Evolutionary conservation across 352 stramenopile genomes (phyloP), one percentile per base, ranked within the genome.

Genomic region (Pythium oligandrum): DNA sequence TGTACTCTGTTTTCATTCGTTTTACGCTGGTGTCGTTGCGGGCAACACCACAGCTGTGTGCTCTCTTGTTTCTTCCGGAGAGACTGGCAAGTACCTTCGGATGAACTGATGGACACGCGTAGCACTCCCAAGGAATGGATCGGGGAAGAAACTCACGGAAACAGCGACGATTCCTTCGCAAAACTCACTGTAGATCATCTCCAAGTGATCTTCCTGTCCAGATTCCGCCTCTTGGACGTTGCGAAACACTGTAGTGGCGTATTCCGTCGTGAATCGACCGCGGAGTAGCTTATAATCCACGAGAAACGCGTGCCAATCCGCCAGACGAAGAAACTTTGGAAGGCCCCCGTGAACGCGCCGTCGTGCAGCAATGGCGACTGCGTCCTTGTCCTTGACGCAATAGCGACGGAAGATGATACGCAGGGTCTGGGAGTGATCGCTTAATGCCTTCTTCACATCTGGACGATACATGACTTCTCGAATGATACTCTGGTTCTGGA

Each of bases 111-210:
- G 71, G 17, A 86, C 53, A 33, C 83, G 83, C 11, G 74, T 73
- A 10, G 71, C 70, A 32, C 61, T 69, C 33, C 65, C 70, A 6
- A 84, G 50, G 44, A 89, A 91, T 51, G 80, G 80, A 36, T 89
- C 72, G 1, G 80, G 80, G 37, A 85, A 77, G 63, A 73, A 84
- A 32, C 68, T 81, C 30, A 73, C 54, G 5, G 78, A 58, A 38
- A 89, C 59, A 11, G 63, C 73, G 32, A 85, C 70, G 45, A 91
- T 63, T 0, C 74, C 80, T 30, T 91, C 80, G 38, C 73, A 88
- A 43, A 89, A 91, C 47, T 84, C 80, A 42, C 66, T 72, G 66
- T 78, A 91, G 42, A 87, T 82, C 70, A 91, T 78, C 48, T 87
- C 76, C 8, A 89, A 58, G 33, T 70, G 54, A n/a, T 78, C 68